Conservation (phyloP, 192 early-diverging fungal species). For the Geosiphon pyriformis region DNA sequence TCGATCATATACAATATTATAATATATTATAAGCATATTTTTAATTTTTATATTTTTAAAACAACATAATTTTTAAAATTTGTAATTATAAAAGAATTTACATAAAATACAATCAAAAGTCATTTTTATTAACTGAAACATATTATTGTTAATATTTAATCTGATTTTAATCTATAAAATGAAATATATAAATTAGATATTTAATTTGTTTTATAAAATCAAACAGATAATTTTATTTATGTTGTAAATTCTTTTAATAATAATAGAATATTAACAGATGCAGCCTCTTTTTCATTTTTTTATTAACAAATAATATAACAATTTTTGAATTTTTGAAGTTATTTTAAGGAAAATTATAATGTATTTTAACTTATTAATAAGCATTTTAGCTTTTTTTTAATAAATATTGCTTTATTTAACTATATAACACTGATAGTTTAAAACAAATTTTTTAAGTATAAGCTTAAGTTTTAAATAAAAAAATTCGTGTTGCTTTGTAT, state of each 20-base stretch:
- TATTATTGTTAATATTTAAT: neutral
- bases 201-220: neutral
- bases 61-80: neutral
- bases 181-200: neutral
- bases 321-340: neutral
- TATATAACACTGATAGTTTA: no score
- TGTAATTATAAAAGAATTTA: neutral
- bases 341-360: neutral
- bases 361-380: no score
- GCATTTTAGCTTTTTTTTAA: no score
- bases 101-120: neutral
- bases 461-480: no score
- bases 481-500: no score
- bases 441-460: no score
- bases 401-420: no score
- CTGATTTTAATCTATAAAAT: neutral
- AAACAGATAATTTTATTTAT: neutral
- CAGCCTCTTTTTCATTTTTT: no score
- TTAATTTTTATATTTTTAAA: slow-evolving; percentile 11
- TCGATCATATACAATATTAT: no score
- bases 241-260: neutral
- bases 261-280: neutral
- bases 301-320: neutral
- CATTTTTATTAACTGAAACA: neutral
- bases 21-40: neutral